Conservation (phyloP, 73 alveolate species). For the Stentor coeruleus region DNA sequence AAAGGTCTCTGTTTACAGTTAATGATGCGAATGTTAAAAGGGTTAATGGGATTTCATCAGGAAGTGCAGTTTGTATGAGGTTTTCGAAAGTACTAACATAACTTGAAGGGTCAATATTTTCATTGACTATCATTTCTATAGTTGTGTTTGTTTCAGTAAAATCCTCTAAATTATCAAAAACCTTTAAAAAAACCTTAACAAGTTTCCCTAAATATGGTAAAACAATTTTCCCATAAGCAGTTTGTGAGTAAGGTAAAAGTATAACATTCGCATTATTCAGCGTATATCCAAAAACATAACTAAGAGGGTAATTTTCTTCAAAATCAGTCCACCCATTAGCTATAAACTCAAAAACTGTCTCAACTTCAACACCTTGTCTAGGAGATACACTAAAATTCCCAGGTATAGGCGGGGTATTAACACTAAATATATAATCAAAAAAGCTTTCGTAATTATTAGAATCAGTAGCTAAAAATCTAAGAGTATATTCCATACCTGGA, state of each 20-base stretch:
- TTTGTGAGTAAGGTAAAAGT: not conserved
- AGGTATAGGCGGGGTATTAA: not conserved
- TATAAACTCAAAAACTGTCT: not conserved
- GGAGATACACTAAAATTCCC: not conserved
- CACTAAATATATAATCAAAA: not conserved
- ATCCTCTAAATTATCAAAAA: not conserved
- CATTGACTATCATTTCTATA: too few species aligned
- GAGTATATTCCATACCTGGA: not conserved
- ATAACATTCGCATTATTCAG: not conserved
- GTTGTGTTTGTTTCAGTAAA: not conserved
- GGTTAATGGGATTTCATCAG: too few species aligned
- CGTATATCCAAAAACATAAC: not conserved
- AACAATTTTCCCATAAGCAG: too few species aligned
- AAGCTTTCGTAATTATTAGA: too few species aligned
- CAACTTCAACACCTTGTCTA: not conserved
- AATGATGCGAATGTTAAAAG: too few species aligned
- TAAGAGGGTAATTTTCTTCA: constrained; percentile 16
- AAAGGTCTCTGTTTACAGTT: too few species aligned
- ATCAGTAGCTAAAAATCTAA: not conserved
- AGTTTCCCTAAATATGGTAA: not conserved
- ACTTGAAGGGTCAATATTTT: too few species aligned
- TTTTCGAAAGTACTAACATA: too few species aligned
- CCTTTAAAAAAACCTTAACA: not conserved
- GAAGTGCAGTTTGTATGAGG: too few species aligned
- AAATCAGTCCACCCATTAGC: not conserved